A percentile compares a stretch with the other conserved stretches of the same genome.
Conservation (phyloP, 116 monocot genomes). For the Phalaenopsis hybrid region DNA sequence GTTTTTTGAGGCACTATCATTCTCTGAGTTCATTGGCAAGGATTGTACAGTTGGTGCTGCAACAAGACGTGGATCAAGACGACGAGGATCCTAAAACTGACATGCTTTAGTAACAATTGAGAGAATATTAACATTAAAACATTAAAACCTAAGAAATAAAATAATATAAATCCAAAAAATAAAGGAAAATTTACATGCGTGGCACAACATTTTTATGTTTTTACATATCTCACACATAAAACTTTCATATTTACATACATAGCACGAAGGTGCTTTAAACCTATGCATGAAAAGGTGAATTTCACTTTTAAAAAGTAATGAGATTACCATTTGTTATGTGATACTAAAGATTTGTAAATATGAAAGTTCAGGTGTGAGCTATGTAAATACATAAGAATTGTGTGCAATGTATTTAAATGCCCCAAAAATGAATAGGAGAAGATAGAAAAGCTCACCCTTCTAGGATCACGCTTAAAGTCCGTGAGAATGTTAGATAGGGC, state of each 20-base stretch:
- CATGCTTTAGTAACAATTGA: constrained; percentile 19
- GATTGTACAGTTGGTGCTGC: constrained; percentile 22
- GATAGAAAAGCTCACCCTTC: constrained; percentile 59
- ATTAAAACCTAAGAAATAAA: neutral
- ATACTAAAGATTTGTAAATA: too few species aligned
- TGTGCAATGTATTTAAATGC: too few species aligned
- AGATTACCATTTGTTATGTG: too few species aligned
- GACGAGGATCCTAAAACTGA: constrained; percentile 84
- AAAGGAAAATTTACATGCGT: neutral
- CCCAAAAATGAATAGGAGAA: neutral
- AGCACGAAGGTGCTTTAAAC: too few species aligned
- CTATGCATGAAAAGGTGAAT: too few species aligned
- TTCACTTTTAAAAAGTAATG: too few species aligned
- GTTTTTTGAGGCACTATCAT: constrained; percentile 18
- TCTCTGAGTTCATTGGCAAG: constrained; percentile 27
- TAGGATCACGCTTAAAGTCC: constrained; percentile 83
- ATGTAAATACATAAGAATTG: too few species aligned
- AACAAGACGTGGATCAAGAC: constrained; percentile 84
- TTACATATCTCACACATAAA: too few species aligned
- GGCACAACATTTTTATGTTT: too few species aligned
- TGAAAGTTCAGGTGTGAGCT: too few species aligned
- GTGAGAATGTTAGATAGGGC: constrained; percentile 21
- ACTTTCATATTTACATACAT: too few species aligned
- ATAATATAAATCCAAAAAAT: neutral
- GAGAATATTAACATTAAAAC: constrained; percentile 3